Percentiles rank a stretch among this genome's conserved stretches.
These are phyloP conservation scores for Leishmania guyanensis DNA, from an alignment of 208 protist genomes.

Conservation along the genomic window DNA sequence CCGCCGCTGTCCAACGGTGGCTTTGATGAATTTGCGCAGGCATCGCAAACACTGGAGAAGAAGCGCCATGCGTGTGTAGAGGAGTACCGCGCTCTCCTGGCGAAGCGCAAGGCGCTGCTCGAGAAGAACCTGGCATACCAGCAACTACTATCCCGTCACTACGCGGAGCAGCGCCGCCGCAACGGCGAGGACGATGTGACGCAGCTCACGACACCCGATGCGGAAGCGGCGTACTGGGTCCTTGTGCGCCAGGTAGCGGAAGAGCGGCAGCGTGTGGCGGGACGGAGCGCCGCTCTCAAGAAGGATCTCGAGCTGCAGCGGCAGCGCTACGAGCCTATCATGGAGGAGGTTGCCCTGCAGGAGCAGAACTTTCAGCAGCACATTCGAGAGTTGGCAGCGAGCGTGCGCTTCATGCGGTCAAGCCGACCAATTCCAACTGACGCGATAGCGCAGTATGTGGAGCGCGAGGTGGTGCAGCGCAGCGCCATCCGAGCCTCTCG, in stretches of 20 bases:
- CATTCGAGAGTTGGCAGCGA: slow-evolving; percentile 57
- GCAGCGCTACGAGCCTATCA: slow-evolving; percentile 56
- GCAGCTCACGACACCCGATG: slow-evolving; percentile 57
- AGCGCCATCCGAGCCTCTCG: slow-evolving; percentile 78
- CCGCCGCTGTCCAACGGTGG: slow-evolving; percentile 17
- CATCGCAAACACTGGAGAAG: slow-evolving; percentile 37
- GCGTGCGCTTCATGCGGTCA: slow-evolving; percentile 70
- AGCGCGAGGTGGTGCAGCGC: slow-evolving; percentile 75
- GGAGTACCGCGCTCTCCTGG: slow-evolving; percentile 70
- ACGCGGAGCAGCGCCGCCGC: slow-evolving; percentile 76
- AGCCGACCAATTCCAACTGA: slow-evolving; percentile 72
- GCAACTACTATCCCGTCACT: slow-evolving; percentile 72
- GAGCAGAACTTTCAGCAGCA: slow-evolving; percentile 79
- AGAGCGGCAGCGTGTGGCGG: slow-evolving; percentile 45
- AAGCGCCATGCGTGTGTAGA: slow-evolving; percentile 36
- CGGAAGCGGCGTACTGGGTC: slow-evolving; percentile 79
- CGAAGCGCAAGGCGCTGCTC: slow-evolving; percentile 51
- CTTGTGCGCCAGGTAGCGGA: slow-evolving; percentile 69
- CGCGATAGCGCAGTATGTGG: slow-evolving; percentile 74
- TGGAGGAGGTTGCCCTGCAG: slow-evolving; percentile 61
- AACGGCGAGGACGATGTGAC: slow-evolving; percentile 67
- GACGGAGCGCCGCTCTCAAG: slow-evolving; percentile 45
- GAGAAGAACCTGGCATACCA: slow-evolving; percentile 73
- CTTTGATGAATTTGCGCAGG: slow-evolving; percentile 11
- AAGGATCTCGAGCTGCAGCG: slow-evolving; percentile 50